These are phyloP conservation scores for Gossypium australe DNA, from an alignment of 345 rosid genomes.

Conservation along the genomic window DNA sequence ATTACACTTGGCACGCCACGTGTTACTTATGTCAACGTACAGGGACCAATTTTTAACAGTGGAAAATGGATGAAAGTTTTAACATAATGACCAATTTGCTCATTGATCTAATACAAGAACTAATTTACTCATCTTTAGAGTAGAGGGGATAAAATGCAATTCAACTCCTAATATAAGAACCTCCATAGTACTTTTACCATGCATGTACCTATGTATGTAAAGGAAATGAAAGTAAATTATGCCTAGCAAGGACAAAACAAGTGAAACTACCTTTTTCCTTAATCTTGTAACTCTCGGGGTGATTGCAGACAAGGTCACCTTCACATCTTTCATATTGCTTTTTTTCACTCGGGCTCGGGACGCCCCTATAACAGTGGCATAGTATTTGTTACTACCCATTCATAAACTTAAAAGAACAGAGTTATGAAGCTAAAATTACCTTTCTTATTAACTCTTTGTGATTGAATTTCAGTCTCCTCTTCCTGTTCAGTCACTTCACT, in stretches of 20 bases:
- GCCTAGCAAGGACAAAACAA: not conserved
- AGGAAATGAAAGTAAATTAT: not conserved
- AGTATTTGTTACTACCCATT: not conserved
- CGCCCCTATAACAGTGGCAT: conserved; percentile 19
- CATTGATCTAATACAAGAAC: too few species aligned
- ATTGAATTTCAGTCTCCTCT: conserved; percentile 34
- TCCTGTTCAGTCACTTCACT: conserved; percentile 41
- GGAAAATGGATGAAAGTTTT: too few species aligned
- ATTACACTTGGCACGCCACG: too few species aligned
- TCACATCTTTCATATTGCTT: conserved; percentile 24
- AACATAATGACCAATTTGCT: too few species aligned
- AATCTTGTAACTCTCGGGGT: conserved; percentile 26
- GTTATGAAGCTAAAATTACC: conserved; percentile 24
- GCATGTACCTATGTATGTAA: not conserved
- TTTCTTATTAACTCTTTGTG: conserved; percentile 20
- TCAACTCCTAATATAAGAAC: too few species aligned
- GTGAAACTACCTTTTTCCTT: conserved; percentile 26
- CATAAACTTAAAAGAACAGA: not conserved
- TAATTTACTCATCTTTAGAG: too few species aligned
- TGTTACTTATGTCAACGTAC: too few species aligned
- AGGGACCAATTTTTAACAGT: too few species aligned
- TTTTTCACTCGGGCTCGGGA: conserved; percentile 26
- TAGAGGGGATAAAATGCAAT: too few species aligned
- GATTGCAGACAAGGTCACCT: conserved; percentile 12
- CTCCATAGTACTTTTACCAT: too few species aligned